A percentile compares a stretch with the other conserved stretches of the same genome.
Conservation (phyloP, 2,329 filamentous ascomycete genomes). For the Aspergillus fumigatus region DNA sequence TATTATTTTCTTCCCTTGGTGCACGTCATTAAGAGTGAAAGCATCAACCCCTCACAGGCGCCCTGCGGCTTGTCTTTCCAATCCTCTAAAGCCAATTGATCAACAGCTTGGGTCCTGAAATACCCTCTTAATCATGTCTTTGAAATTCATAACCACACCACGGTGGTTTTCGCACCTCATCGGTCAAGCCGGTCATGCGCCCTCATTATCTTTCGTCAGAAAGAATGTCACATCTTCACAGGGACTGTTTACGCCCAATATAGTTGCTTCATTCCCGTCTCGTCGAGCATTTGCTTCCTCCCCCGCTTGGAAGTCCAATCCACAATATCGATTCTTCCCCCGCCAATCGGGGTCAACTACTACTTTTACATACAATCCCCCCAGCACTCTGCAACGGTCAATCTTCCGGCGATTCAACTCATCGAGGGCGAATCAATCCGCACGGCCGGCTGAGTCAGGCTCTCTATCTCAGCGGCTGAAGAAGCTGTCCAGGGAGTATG, state of each 20-base stretch:
- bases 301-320: background rate
- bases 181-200: background rate
- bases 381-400: constrained; percentile 1
- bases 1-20: background rate
- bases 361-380: background rate
- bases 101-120: background rate
- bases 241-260: background rate
- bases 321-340: background rate
- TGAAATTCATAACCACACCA: background rate
- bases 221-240: background rate
- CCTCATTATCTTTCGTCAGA: background rate
- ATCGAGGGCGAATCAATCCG: constrained; percentile 15
- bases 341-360: background rate
- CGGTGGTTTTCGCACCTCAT: background rate
- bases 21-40: background rate
- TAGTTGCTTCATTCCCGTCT: background rate
- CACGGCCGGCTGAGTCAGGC: constrained; percentile 28
- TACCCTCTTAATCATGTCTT: background rate
- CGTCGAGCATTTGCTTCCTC: background rate
- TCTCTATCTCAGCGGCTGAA: constrained; percentile 69
- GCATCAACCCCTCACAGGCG: background rate
- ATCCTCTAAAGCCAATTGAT: background rate
- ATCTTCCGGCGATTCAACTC: constrained; percentile 24
- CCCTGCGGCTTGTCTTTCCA: background rate
- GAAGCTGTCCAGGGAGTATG: constrained; percentile 86